Percentiles rank a stretch among this genome's conserved stretches.
Conservation (phyloP, 2,329 filamentous ascomycete species). For the Aspergillus sp. region DNA sequence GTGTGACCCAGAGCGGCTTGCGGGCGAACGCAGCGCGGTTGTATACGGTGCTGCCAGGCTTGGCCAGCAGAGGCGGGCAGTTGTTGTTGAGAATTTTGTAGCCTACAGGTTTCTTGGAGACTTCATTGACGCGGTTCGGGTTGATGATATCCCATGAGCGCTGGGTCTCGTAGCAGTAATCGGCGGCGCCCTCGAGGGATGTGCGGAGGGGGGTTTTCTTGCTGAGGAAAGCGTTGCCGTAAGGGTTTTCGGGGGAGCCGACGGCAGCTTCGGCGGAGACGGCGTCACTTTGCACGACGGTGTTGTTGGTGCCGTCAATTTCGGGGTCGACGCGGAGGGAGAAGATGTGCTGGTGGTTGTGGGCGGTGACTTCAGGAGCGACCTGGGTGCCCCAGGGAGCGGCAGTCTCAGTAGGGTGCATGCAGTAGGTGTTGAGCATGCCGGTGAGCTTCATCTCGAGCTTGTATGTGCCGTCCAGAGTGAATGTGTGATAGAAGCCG, state of each 20-base stretch:
- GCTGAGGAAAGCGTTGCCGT: slow-evolving; percentile 88
- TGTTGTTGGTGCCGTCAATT: slow-evolving; percentile 81
- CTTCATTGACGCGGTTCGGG: slow-evolving; percentile 76
- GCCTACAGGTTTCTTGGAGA: slow-evolving; percentile 26
- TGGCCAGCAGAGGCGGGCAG: too few species aligned
- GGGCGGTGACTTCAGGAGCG: slow-evolving; percentile 85
- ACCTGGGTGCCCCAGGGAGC: slow-evolving; percentile 90
- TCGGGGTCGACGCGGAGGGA: slow-evolving; percentile 85
- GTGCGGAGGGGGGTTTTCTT: slow-evolving; percentile 78
- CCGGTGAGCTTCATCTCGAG: slow-evolving; percentile 89
- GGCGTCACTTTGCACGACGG: slow-evolving; percentile 80
- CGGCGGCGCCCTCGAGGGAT: slow-evolving; percentile 65
- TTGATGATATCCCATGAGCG: slow-evolving; percentile 92
- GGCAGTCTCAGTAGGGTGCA: slow-evolving; percentile 77
- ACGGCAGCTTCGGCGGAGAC: slow-evolving; percentile 64
- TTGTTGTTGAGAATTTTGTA: too few species aligned
- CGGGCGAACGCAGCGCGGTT: too few species aligned
- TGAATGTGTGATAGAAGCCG: slow-evolving; percentile 82
- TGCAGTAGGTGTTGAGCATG: slow-evolving; percentile 86
- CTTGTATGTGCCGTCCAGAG: slow-evolving; percentile 88
- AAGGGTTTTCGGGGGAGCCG: slow-evolving; percentile 77
- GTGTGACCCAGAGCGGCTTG: too few species aligned
- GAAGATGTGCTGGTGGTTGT: slow-evolving; percentile 96
- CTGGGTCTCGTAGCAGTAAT: slow-evolving; percentile 77
- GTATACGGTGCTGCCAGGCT: too few species aligned